Conservation (phyloP, 192 early-diverging fungal genomes). For the Coemansia biformis region DNA sequence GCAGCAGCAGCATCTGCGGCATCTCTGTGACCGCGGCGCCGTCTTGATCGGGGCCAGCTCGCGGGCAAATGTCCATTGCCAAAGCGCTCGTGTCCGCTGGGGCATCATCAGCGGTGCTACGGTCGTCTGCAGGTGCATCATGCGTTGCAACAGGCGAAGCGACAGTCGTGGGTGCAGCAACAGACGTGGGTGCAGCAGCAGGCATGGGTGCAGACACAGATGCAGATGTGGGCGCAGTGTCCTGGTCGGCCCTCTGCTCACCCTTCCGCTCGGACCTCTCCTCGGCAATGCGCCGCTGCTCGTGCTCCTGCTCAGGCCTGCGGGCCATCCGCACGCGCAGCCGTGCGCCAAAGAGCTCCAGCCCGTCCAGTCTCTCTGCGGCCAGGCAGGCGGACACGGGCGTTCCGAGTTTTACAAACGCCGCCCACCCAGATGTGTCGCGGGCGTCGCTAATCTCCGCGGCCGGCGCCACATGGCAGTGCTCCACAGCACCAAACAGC, state of each 20-base stretch:
- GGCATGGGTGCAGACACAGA: no score
- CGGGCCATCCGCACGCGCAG: conserved; percentile 36
- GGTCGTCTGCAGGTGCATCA: no score
- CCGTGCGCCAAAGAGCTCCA: conserved; percentile 63
- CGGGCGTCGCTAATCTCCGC: conserved; percentile 52
- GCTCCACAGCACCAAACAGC: conserved; percentile 78
- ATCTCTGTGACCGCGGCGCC: neutral
- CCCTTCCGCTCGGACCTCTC: neutral
- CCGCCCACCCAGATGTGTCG: conserved; percentile 54
- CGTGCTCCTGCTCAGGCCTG: conserved; percentile 24
- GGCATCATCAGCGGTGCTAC: no score
- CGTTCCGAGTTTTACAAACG: conserved; percentile 55
- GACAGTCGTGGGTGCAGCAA: no score
- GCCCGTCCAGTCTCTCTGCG: conserved; percentile 75
- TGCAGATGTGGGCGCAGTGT: neutral
- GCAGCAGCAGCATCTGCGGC: conserved; percentile 8
- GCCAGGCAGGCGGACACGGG: conserved; percentile 72
- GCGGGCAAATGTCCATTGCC: neutral
- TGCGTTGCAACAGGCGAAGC: no score
- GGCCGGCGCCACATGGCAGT: conserved; percentile 74
- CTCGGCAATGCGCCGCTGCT: conserved; percentile 11
- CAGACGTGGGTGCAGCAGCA: no score
- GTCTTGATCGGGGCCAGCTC: neutral
- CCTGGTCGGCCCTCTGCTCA: no score
- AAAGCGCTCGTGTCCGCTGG: no score